phyloP scores from a whole-genome alignment of 208 protist species.

The Acanthamoeba polyphaga region DNA sequence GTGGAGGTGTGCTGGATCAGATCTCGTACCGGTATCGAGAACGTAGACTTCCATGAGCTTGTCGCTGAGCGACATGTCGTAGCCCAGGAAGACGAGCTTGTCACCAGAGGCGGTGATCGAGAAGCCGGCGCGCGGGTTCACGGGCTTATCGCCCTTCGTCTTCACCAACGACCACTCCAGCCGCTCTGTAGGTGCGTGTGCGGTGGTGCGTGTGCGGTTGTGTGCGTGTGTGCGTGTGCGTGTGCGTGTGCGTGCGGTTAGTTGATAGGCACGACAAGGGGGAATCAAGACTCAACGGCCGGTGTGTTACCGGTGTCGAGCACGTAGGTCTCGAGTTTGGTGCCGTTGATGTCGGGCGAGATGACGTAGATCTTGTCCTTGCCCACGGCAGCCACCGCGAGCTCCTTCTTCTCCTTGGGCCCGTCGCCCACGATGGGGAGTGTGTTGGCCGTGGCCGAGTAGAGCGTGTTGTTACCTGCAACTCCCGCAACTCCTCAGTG shows the following conservation, averaged over 20 bases:
- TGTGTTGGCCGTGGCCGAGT: constrained; percentile 14
- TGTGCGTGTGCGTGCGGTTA: too few relatives aligned
- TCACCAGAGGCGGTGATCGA: neutral
- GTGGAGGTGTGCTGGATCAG: neutral
- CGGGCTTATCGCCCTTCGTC: constrained; percentile 45
- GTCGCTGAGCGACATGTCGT: constrained; percentile 4
- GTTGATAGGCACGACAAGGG: neutral
- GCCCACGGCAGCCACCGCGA: neutral
- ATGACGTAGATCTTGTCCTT: constrained; percentile 34
- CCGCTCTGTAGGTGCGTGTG: neutral
- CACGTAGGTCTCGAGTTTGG: constrained; percentile 41
- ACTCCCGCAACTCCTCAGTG: neutral
- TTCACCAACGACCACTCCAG: constrained; percentile 29
- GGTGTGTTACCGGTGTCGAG: constrained; percentile 8
- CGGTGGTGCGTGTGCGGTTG: neutral
- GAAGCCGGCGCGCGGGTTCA: constrained; percentile 31
- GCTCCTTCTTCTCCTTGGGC: constrained; percentile 54
- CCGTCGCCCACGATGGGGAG: constrained; percentile 39
- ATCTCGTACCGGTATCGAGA: neutral
- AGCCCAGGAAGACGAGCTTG: constrained; percentile 32
- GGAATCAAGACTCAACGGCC: neutral
- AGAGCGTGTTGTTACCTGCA: constrained; percentile 32
- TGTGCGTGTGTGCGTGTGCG: too few relatives aligned
- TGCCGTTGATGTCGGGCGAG: neutral
- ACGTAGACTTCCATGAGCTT: constrained; percentile 16